Evolutionary conservation across 2,329 filamentous ascomycete genomes (phyloP).

Genomic region (Penicillium sp.): DNA sequence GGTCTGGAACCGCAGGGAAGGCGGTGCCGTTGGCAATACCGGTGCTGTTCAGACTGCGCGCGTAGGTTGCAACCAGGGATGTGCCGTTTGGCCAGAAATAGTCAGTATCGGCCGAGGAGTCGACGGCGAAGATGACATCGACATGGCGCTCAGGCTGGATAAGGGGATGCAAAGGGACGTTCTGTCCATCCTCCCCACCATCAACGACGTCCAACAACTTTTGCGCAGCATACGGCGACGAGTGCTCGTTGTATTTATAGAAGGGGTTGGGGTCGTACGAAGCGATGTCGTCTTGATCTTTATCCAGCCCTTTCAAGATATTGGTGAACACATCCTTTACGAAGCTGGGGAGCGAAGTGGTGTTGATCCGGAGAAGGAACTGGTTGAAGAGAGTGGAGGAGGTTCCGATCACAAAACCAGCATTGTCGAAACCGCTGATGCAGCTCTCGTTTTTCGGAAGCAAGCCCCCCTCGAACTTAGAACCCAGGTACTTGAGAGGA

Average conservation of each 20-base stretch:
- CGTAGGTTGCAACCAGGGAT: constrained; percentile 69
- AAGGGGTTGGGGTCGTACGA: constrained; percentile 75
- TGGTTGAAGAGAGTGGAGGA: constrained; percentile 82
- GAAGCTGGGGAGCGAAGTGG: constrained; percentile 48
- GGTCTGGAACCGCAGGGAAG: constrained; percentile 70
- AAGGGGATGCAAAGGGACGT: constrained; percentile 74
- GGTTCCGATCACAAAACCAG: constrained; percentile 81
- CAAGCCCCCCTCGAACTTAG: constrained; percentile 64
- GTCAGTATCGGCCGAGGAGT: constrained; percentile 70
- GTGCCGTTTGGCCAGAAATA: constrained; percentile 75
- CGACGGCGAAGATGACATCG: constrained; percentile 78
- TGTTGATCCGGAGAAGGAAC: constrained; percentile 65
- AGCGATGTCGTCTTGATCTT: constrained; percentile 68
- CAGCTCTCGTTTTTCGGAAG: constrained; percentile 60
- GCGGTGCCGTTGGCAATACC: constrained; percentile 63
- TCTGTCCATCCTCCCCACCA: constrained; percentile 74
- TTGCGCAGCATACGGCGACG: constrained; percentile 56
- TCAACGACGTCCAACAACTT: constrained; percentile 69
- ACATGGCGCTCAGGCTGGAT: constrained; percentile 70
- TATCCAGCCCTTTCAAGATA: constrained; percentile 57
- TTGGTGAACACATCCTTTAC: constrained; percentile 52
- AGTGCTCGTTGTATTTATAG: constrained; percentile 59
- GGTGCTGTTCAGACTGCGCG: constrained; percentile 57
- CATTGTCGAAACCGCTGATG: constrained; percentile 77
- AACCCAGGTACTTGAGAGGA: constrained; percentile 68